Evolutionary conservation across 495 filamentous ascomycete genomes (phyloP).

Genomic region (Penicillium paradoxum): DNA sequence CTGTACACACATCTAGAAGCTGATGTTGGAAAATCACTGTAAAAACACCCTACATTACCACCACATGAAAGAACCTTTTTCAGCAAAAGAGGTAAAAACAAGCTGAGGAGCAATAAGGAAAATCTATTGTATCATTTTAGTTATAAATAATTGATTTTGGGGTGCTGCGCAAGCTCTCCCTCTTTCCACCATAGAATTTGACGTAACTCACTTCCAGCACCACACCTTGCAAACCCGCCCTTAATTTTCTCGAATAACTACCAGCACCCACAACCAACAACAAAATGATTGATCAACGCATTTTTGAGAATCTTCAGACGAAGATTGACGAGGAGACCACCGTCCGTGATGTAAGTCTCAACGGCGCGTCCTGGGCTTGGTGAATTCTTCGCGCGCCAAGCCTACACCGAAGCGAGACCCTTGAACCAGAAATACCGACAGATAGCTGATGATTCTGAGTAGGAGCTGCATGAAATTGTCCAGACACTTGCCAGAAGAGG

Average conservation of each 20-base stretch:
- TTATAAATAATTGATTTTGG: not conserved
- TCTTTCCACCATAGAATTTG: slow-evolving; percentile 10
- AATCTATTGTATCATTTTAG: not conserved
- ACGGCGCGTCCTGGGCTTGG: slow-evolving; percentile 4
- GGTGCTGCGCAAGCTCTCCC: not conserved
- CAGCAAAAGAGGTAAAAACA: not conserved
- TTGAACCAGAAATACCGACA: slow-evolving; percentile 6
- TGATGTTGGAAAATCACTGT: too few relatives aligned
- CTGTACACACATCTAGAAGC: not conserved
- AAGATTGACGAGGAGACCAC: slow-evolving; percentile 84
- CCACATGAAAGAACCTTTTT: not conserved
- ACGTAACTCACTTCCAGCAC: slow-evolving; percentile 21
- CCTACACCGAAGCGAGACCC: slow-evolving; percentile 12
- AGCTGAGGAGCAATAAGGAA: too few relatives aligned
- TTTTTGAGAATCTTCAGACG: slow-evolving; percentile 82
- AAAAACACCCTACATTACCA: not conserved
- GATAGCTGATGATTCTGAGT: slow-evolving; percentile 9
- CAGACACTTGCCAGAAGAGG: slow-evolving; percentile 71
- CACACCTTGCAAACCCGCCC: slow-evolving; percentile 8
- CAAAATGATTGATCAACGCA: slow-evolving; percentile 65
- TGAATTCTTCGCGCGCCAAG: slow-evolving; percentile 25
- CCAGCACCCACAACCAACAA: slow-evolving; percentile 2
- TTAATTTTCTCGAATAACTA: not conserved
- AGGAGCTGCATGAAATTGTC: slow-evolving; percentile 75
- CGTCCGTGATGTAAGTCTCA: slow-evolving; percentile 63